Evolutionary conservation across 805 yeast genomes (phyloP).

Genomic region (Komagataella kurtzmanii): DNA sequence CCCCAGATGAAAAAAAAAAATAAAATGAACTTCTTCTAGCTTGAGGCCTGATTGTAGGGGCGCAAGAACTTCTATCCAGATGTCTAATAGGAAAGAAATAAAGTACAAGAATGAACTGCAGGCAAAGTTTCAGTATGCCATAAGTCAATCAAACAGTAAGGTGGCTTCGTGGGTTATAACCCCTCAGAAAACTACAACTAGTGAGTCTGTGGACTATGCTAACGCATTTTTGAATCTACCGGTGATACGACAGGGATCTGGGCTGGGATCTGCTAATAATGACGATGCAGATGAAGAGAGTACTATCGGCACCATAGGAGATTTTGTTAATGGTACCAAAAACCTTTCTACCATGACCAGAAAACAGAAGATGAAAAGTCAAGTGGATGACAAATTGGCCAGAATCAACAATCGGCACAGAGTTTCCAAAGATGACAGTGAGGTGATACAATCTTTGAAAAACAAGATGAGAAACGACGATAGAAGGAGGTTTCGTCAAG

Average conservation of each 20-base stretch:
- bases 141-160: slow-evolving; percentile 15
- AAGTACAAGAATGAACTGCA: slow-evolving; percentile 27
- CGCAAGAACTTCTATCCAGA: not conserved
- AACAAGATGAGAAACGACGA: slow-evolving; percentile 5
- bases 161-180: slow-evolving; percentile 18
- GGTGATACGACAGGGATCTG: slow-evolving; percentile 5
- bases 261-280: slow-evolving; percentile 2
- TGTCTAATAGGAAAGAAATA: slow-evolving; percentile 18
- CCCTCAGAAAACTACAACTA: not conserved
- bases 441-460: slow-evolving; percentile 2
- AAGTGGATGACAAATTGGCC: slow-evolving; percentile 1
- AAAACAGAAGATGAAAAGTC: slow-evolving; percentile 1
- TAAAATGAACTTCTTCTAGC: not conserved
- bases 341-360: slow-evolving; percentile 4
- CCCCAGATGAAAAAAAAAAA: not conserved
- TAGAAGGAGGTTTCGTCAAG: slow-evolving; percentile 1
- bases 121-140: slow-evolving; percentile 24
- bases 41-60: not conserved
- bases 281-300: not conserved
- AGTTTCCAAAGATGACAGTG: slow-evolving; percentile 4
- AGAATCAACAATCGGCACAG: slow-evolving; percentile 4
- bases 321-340: slow-evolving; percentile 4
- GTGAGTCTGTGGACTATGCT: not conserved
- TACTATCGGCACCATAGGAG: slow-evolving; percentile 1
- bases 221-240: slow-evolving; percentile 4